These are phyloP conservation scores for Saccharomycopsis sp. DNA, from an alignment of 805 yeast species.

Conservation along the genomic window DNA sequence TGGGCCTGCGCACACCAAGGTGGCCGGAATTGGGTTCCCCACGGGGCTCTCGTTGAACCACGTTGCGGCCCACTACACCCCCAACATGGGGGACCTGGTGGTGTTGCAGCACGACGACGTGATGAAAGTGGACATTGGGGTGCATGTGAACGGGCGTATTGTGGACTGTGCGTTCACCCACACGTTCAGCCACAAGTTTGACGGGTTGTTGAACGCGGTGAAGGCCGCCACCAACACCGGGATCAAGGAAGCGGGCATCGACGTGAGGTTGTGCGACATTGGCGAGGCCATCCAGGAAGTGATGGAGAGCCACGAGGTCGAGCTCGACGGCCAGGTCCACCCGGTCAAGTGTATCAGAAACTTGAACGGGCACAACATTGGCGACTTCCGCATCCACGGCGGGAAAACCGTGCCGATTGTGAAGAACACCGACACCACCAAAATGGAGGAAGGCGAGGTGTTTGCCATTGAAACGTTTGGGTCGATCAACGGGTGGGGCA, in stretches of 20 bases:
- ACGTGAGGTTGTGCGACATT: slow-evolving; percentile 87
- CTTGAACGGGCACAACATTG: slow-evolving; percentile 90
- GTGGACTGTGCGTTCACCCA: slow-evolving; percentile 93
- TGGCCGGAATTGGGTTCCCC: slow-evolving; percentile 94
- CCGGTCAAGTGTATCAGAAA: slow-evolving; percentile 88
- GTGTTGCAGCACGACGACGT: slow-evolving; percentile 81
- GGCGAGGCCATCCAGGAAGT: slow-evolving; percentile 96
- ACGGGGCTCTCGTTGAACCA: slow-evolving; percentile 93
- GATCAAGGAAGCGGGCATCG: slow-evolving; percentile 86
- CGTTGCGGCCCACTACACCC: slow-evolving; percentile 97
- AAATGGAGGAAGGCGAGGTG: slow-evolving; percentile 98
- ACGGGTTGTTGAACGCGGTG: slow-evolving; percentile 73
- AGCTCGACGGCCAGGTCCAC: slow-evolving; percentile 73
- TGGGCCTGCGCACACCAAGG: slow-evolving; percentile 36
- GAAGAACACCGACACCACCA: slow-evolving; percentile 84
- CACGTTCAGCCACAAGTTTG: slow-evolving; percentile 78
- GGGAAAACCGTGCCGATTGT: slow-evolving; percentile 97
- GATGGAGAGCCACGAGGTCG: slow-evolving; percentile 94
- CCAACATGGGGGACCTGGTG: slow-evolving; percentile 87
- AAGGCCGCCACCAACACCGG: slow-evolving; percentile 93
- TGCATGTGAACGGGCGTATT: slow-evolving; percentile 89
- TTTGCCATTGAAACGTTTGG: slow-evolving; percentile 99
- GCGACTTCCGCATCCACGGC: slow-evolving; percentile 77
- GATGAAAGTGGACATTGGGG: slow-evolving; percentile 94
- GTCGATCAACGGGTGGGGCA: slow-evolving; percentile 82